Evolutionary conservation across 2,329 filamentous ascomycete species (phyloP).

Genomic region (Neurospora crassa): DNA sequence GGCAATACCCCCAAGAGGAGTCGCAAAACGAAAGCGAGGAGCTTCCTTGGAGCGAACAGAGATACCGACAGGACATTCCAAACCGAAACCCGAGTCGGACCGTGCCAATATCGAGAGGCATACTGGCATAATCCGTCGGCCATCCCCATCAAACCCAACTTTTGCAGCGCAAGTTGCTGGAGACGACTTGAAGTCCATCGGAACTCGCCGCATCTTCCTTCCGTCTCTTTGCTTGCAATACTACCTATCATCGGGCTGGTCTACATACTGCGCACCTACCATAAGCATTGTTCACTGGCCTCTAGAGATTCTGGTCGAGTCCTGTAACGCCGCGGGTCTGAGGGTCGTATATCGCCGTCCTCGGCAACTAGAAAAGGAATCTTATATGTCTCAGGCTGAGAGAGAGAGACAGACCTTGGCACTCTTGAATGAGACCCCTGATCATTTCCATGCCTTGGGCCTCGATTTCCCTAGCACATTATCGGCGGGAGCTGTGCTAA

Average conservation of each 20-base stretch:
- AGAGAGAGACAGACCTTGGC: neutral
- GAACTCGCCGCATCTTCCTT: neutral
- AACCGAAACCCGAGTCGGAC: neutral
- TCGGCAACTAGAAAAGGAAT: neutral
- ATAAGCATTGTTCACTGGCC: neutral
- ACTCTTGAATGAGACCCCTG: neutral
- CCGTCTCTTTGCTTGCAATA: neutral
- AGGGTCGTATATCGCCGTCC: neutral
- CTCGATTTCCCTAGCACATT: neutral
- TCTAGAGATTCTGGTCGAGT: neutral
- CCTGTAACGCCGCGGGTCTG: neutral
- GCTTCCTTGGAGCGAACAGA: neutral
- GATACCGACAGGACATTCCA: neutral
- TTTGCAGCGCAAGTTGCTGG: neutral
- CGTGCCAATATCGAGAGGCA: neutral
- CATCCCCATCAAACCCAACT: neutral
- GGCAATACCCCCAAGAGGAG: neutral
- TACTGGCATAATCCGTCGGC: neutral
- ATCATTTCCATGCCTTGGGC: neutral
- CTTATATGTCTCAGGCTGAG: neutral
- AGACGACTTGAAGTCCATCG: neutral
- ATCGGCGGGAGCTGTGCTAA: neutral
- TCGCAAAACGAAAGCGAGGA: neutral
- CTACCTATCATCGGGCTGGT: neutral
- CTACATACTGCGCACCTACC: neutral